Base-by-base conservation (phyloP, 139 green algal species). In the Micractinium sp. region DNA sequence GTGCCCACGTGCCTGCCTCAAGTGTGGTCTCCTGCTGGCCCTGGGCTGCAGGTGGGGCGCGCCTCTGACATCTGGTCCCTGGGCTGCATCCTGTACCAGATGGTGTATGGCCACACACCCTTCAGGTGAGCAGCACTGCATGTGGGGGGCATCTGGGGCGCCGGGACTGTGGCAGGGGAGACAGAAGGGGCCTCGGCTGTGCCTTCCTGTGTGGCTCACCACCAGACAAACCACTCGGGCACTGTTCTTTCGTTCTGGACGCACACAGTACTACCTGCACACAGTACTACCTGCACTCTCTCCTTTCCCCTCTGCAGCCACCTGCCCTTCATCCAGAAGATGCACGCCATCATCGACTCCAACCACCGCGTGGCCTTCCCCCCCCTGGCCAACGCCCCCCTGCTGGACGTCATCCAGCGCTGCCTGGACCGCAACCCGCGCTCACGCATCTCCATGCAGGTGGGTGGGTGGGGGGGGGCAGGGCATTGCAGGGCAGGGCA, bases 71-170 rank as follows among this genome's bases (percentile, higher is more conserved):
- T 99, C 22, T 99, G 98, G 97, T 96, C 93, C 41, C 93, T 99
- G 19, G 97, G 97, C 66, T 99, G 97, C 95, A 99, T 99, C 91
- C 94, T 99, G 47, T 99, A 99, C 93, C 97, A 99, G 91, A 99
- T 99, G 97, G 95, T 96, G 36, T 97, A 99, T 89, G 95, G 96
- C 20, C 92, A 90, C 69, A 97, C 96, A n/a, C 96, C 95, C 71
- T 98, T 98, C 80, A 87, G 88, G 74, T 75, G 63, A 0, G 67
- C 1, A 85, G 1, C 61, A 53, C 27, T 81, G 35, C 74, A 90
- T 60, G 27, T 82, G 77, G 77, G 77, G 15, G 25, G 77, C 77
- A 82, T 63, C 18, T 22, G 77, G 36, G 1, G 77, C 19, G 3
- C 23, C 25, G 60, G 36, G 35, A 88, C 60, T 56, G 5, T 47